These are phyloP conservation scores for Exophiala sp. DNA, from an alignment of 2,329 filamentous ascomycete species.

Conservation along the genomic window DNA sequence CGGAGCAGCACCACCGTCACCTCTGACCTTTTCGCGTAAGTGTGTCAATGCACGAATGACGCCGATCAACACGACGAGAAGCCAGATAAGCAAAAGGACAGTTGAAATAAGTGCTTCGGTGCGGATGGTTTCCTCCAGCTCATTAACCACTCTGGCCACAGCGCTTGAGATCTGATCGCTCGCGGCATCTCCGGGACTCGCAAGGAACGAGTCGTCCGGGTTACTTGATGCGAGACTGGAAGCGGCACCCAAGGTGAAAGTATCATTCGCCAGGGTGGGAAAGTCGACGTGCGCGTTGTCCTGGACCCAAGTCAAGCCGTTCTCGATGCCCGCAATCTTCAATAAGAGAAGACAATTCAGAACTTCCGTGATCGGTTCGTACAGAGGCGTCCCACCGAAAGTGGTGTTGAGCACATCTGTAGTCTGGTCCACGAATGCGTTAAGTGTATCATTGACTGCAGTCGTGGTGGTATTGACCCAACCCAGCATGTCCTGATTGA, in stretches of 20 bases:
- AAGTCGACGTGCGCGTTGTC: conserved; percentile 81
- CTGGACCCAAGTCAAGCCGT: conserved; percentile 88
- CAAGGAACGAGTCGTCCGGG: conserved; percentile 65
- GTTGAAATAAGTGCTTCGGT: conserved; percentile 78
- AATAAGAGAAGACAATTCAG: conserved; percentile 83
- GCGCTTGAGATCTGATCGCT: conserved; percentile 79
- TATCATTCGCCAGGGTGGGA: conserved; percentile 72
- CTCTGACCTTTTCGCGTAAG: conserved; percentile 60
- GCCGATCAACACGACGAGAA: conserved; percentile 73
- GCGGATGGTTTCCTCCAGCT: conserved; percentile 64
- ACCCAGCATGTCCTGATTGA: conserved; percentile 81
- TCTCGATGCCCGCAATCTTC: conserved; percentile 80
- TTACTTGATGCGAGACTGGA: conserved; percentile 51
- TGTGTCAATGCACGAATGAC: conserved; percentile 63
- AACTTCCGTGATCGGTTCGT: conserved; percentile 73
- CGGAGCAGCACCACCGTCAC: conserved; percentile 54
- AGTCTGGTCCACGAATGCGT: conserved; percentile 75
- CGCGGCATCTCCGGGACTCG: conserved; percentile 68
- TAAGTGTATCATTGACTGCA: conserved; percentile 82
- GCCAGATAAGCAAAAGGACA: conserved; percentile 70
- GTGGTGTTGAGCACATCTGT: conserved; percentile 67
- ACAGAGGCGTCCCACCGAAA: conserved; percentile 78
- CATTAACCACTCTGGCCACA: conserved; percentile 65
- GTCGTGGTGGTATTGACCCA: conserved; percentile 82
- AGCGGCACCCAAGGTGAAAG: conserved; percentile 76